These are phyloP conservation scores for Hypericum androsaemum DNA, from an alignment of 345 rosid species.

Conservation along the genomic window DNA sequence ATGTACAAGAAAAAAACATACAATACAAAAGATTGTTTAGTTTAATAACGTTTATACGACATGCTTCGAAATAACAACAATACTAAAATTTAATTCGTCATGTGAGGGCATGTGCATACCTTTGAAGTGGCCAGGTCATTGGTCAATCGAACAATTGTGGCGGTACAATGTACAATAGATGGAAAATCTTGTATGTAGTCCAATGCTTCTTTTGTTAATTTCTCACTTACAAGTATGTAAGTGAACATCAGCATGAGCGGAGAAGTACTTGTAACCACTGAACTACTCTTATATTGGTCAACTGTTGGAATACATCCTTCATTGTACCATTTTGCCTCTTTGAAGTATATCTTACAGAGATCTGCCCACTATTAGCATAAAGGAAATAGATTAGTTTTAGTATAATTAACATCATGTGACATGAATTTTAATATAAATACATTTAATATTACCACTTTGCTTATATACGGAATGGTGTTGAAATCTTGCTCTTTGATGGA, in stretches of 20 bases:
- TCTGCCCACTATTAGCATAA: constrained; percentile 20
- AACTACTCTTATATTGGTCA: constrained; percentile 9
- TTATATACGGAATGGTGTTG: constrained; percentile 13
- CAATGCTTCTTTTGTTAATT: constrained; percentile 7
- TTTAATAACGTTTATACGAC: constrained; percentile 3
- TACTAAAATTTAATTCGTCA: neutral
- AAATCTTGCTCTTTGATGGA: constrained; percentile 5
- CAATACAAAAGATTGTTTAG: neutral
- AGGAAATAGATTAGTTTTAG: no score
- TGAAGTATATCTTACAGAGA: constrained; percentile 8
- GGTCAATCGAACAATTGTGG: constrained; percentile 9
- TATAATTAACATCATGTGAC: no score
- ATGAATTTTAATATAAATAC: no score
- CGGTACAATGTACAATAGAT: no score
- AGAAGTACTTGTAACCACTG: constrained; percentile 11
- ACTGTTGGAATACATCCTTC: constrained; percentile 9
- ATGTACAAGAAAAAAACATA: no score
- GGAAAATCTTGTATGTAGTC: neutral
- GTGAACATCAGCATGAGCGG: neutral
- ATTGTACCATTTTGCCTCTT: no score
- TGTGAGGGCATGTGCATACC: neutral
- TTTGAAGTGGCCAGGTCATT: constrained; percentile 13
- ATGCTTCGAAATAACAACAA: constrained; percentile 9
- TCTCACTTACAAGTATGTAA: neutral
- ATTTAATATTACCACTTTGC: constrained; percentile 6